Evolutionary conservation across 1,284 basidiomycete species (phyloP).

Genomic region (Moesziomyces sp.): DNA sequence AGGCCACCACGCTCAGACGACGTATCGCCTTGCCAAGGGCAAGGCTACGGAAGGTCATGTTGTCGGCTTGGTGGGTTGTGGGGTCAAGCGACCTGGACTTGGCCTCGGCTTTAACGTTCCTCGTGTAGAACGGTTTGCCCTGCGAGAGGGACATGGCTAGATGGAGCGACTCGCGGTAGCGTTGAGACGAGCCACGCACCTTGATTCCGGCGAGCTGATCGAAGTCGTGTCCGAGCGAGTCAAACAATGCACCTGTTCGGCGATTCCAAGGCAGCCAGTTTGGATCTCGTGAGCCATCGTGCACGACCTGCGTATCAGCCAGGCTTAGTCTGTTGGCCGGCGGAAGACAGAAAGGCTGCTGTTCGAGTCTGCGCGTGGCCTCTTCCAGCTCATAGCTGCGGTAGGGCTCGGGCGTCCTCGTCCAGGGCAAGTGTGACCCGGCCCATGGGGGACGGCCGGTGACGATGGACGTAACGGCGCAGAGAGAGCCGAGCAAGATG

Average conservation of each 20-base stretch:
- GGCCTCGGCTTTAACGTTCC: neutral
- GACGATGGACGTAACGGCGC: neutral
- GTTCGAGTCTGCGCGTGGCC: neutral
- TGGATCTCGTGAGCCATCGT: no score
- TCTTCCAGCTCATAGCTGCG: neutral
- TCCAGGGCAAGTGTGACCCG: neutral
- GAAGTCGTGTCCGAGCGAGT: no score
- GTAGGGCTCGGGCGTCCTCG: no score
- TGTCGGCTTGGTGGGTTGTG: no score
- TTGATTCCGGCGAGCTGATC: no score
- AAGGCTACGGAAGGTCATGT: no score
- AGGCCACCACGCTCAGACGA: no score
- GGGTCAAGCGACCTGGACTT: no score
- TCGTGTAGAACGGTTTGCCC: conserved; percentile 5
- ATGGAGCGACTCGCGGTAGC: neutral
- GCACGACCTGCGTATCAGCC: neutral
- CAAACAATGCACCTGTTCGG: no score
- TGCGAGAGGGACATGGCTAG: neutral
- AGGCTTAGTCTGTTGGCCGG: neutral
- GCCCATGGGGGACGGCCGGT: neutral
- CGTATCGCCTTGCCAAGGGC: no score
- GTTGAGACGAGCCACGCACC: neutral
- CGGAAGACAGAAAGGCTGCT: conserved; percentile 10
- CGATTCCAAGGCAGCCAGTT: no score
- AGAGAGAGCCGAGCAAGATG: neutral